Evolutionary conservation across 176 grass and related monocot species (phyloP), one percentile per base, ranked within the genome.

Genomic region (Thinopyrum elongatum): DNA sequence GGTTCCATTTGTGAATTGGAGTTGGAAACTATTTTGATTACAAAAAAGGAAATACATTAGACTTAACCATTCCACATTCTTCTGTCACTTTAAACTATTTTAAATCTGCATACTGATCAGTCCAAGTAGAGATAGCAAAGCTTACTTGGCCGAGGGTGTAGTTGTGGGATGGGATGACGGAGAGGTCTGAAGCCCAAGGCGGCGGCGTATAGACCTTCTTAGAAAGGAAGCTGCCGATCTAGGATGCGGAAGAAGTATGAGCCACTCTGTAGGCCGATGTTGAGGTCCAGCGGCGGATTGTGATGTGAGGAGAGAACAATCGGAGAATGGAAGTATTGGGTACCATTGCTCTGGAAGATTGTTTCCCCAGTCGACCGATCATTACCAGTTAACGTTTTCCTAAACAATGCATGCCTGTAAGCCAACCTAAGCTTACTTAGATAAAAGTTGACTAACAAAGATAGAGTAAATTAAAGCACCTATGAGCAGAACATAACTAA

Each of bases 1-100:
- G 90, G 61, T 95, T 98, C 96, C 96, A 98, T 62, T 89, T 94
- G 86, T 98, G 96, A 82, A 98, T 98, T 22, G 96, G 96, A 79
- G 96, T 94, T 2, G 96, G 93, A 26, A 98, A 86, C 96, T 98
- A 86, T 74, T 84, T 41, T 23, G 4, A 34, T 86, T 21, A 51
- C 41, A 16, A 16, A 53, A 87, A 70, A 68, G 2, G 46, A 49
- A 49, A 49, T 49, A 16, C 46, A 49, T 49, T 49, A 16, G 46
- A 49, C 46, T 49, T 49, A 49, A 49, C 14, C 14, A 16, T 49
- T 49, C 14, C 13, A 49, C 46, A 49, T 49, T 49, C 4, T 49
- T 5, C 16, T 49, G 46, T 16, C 4, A 49, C 46, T 49, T 49
- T 49, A 49, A 16, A 2, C 4, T 16, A 49, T 2, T 49, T 49